These are phyloP conservation scores for Sorghum bicolor DNA, from an alignment of 176 grass and related monocot species.

Conservation along the genomic window Sorghum_bicolor_NCBIv3 NC_012878.2:7490501-7491000, in stretches of 20 bases:
- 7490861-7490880: too few relatives aligned
- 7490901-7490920: not conserved
- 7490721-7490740: not conserved
- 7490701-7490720: not conserved
- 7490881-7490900: not conserved
- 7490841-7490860: not conserved
- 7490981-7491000: not conserved
- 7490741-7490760: not conserved
- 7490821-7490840: not conserved
- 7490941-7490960: not conserved
- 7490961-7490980: too few relatives aligned
- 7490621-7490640: too few relatives aligned
- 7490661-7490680: too few relatives aligned
- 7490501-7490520: too few relatives aligned
- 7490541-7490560: too few relatives aligned
- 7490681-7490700: too few relatives aligned
- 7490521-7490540: too few relatives aligned
- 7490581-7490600: too few relatives aligned
- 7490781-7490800: not conserved
- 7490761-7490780: not conserved
- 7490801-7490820: not conserved
- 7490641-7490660: too few relatives aligned
- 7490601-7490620: too few relatives aligned
- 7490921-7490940: not conserved
- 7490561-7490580: too few relatives aligned